Evolutionary conservation across 2,329 filamentous ascomycete species (phyloP).

Genomic region (Trichoderma sp.): DNA sequence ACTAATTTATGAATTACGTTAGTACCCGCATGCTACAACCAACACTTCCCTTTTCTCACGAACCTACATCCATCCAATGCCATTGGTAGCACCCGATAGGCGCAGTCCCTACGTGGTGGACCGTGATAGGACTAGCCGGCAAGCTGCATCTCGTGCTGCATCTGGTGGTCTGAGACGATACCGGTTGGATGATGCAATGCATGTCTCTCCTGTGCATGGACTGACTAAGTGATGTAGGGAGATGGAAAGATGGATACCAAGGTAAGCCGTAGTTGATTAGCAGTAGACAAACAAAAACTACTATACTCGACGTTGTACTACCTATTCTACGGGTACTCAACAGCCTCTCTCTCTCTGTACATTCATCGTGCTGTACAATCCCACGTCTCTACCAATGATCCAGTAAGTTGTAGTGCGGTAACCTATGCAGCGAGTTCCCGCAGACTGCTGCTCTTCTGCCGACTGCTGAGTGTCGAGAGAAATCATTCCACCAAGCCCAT

Average conservation of each 20-base stretch:
- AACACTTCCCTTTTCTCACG: background rate
- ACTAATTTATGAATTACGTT: background rate
- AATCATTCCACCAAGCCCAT: background rate
- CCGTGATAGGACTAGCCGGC: slow-evolving; percentile 9
- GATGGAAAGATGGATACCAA: background rate
- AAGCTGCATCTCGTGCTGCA: background rate
- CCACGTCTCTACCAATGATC: background rate
- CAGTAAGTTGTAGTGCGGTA: background rate
- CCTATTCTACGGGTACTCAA: background rate
- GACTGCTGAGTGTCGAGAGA: background rate
- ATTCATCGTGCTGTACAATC: background rate
- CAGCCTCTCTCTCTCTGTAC: background rate
- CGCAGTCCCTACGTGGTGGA: slow-evolving; percentile 5
- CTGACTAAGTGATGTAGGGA: background rate
- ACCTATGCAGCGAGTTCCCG: background rate
- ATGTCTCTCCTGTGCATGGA: background rate
- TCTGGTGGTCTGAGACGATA: background rate
- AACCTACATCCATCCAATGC: background rate
- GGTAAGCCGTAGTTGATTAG: background rate
- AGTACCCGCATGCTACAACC: background rate
- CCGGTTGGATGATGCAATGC: background rate
- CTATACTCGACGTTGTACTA: background rate
- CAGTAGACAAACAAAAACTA: background rate
- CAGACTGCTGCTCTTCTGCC: background rate
- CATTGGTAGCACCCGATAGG: background rate